Base-by-base conservation (phyloP, 1,139 yeast genomes). In the Keqinozyma sinolaborantium region DNA sequence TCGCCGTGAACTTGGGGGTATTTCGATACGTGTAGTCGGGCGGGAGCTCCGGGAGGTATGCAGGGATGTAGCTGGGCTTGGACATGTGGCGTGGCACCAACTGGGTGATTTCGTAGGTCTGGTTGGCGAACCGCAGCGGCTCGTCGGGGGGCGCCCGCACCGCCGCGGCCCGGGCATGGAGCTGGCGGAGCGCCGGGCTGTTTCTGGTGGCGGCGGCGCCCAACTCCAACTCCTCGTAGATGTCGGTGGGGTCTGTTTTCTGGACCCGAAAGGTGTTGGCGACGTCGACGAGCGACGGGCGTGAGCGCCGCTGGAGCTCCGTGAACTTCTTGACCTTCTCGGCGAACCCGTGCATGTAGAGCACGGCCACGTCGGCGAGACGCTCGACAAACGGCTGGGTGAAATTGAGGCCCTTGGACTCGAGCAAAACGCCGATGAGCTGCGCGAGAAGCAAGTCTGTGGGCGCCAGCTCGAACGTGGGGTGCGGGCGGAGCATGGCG, bases 1-100 rank as follows among this genome's bases (percentile, higher is more conserved):
- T 66, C 19, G 76, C 65, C 40, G 78, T 70, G 51, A 68, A 86
- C 39, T 72, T 70, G 0, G 95, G 83, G 0, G 96, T 84, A 32
- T 77, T 72, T 55, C 77, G 79, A 51, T 83, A 90, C 0, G 97
- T 90, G 56, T 88, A 94, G 48, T 86, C 95, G 0, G 97, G 96
- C 2, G 97, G 97, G 24, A 88, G 67, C 14, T 78, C 79, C 0
- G 97, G 97, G 48, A 90, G 62, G 78, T 87, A 87, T 4, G 60
- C 48, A 0, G 95, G 95, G 4, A 85, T 70, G 43, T 79, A 77
- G 2, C 53, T 49, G n/a, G 78, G 79, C 25, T 66, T 57, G 14
- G 57, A 49, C 18, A 71, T 62, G 10, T 69, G 63, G 12, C 79
- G 67, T 0, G 92, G 84, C 5, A 79, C 71, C 24, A 79, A 59